Conservation (phyloP, 495 filamentous ascomycete species). For the Penicillium malachiteum region DNA sequence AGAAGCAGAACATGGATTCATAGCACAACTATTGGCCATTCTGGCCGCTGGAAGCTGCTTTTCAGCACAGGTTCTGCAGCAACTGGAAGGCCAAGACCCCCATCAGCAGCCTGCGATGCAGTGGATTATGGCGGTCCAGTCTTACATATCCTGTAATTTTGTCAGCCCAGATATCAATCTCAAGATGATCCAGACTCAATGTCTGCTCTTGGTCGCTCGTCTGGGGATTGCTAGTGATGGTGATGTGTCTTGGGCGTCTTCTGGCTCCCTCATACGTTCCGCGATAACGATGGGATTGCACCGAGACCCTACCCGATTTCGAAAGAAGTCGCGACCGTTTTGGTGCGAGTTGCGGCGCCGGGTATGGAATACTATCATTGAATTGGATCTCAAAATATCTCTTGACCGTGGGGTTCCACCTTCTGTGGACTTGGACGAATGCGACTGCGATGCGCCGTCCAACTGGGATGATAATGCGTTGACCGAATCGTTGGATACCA, state of each 20-base stretch:
- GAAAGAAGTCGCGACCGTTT: conserved; percentile 36
- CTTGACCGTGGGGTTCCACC: conserved; percentile 56
- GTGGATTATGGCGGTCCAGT: conserved; percentile 58
- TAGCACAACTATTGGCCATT: conserved; percentile 52
- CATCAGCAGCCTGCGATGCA: conserved; percentile 35
- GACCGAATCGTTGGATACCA: conserved; percentile 37
- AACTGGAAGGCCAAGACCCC: conserved; percentile 19
- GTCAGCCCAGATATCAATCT: conserved; percentile 53
- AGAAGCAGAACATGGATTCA: conserved; percentile 29
- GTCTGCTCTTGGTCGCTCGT: conserved; percentile 54
- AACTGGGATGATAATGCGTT: conserved; percentile 61
- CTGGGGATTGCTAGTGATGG: conserved; percentile 50
- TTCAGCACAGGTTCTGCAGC: conserved; percentile 20
- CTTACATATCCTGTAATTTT: conserved; percentile 52
- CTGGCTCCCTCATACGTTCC: conserved; percentile 52
- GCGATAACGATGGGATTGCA: conserved; percentile 61
- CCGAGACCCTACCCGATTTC: conserved; percentile 55
- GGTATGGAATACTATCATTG: conserved; percentile 63
- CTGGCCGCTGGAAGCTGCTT: conserved; percentile 55
- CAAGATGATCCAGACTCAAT: conserved; percentile 52
- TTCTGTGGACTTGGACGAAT: conserved; percentile 43
- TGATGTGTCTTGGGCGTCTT: conserved; percentile 56
- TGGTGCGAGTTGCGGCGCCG: conserved; percentile 57
- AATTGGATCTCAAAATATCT: conserved; percentile 56
- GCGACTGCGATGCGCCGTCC: conserved; percentile 51